Base-by-base conservation (phyloP, 495 filamentous ascomycete species). In the Hyaloscypha finlandica region DNA sequence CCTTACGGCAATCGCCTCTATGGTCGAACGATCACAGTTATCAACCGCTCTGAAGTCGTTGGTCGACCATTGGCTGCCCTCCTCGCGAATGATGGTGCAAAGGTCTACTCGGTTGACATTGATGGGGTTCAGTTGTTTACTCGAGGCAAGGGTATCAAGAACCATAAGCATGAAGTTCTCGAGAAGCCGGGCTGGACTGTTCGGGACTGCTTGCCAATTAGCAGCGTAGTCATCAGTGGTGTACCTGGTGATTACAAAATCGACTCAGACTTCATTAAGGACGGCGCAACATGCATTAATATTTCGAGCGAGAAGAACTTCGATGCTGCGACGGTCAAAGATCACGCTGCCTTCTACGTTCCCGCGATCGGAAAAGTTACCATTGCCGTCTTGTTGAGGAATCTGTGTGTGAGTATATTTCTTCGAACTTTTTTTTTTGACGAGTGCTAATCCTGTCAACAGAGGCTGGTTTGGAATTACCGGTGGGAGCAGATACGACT, bases 281-380 rank as follows among this genome's bases (percentile, higher is more conserved):
- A 97, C 51, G 95, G 95, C 60, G 93, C 91, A 51, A 92, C 97
- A 22, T 99, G 95, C 80, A 91, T 99, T 77, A 99, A 99, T 78
- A 97, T 99, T 78, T 96, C 93, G 19, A 96, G 90, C 52, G 93
- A 93, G 75, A 93, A 93, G 84, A 99, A 99, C 79, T 99, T 99
- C 77, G 88, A 86, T 63, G 80, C 79, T 4, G 85, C 87, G 0
- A 90, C 89, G 61, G 86, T 99, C 55, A 97, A 95, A 79, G 90
- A 96, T 73, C 94, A 91, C 79, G 95, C 95, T 2, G 91, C 92
- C n/a, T 94, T 99, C 72, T 99, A 96, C 68, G 93, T 98, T 8
- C 95, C 95, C 6, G 94, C 93, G 3, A 96, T 96, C 72, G 95
- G 95, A 61, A 99, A 97, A 80, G 95, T 99, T 31, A 99, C 95